Conservation (phyloP, 2,329 filamentous ascomycete genomes). For the Penicillium nordicum region DNA sequence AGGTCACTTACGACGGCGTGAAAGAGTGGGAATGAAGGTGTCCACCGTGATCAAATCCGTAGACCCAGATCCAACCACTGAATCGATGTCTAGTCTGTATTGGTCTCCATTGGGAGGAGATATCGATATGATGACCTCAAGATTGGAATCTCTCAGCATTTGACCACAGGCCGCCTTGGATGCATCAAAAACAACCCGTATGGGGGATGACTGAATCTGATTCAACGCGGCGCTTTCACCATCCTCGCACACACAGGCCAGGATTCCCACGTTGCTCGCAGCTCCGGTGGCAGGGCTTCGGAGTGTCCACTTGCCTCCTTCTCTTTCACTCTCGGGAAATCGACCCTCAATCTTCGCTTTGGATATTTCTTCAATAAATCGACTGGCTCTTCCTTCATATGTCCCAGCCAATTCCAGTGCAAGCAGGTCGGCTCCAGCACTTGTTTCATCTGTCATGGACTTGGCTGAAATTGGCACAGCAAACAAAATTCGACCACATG, state of each 20-base stretch:
- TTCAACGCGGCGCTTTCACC: conserved; percentile 45
- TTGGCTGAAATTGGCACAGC: conserved; percentile 30
- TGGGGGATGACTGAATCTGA: conserved; percentile 46
- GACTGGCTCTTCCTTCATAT: conserved; percentile 73
- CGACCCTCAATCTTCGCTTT: conserved; percentile 83
- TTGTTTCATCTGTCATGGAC: conserved; percentile 16
- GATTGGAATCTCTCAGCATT: conserved; percentile 32
- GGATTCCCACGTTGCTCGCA: conserved; percentile 52
- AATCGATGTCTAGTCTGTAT: conserved; percentile 58
- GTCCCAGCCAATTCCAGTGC: conserved; percentile 70
- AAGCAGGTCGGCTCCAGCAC: conserved; percentile 48
- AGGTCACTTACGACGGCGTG: conserved; percentile 62
- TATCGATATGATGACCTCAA: conserved; percentile 60
- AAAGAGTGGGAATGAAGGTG: conserved; percentile 71
- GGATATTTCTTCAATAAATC: conserved; percentile 77
- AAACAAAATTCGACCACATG: conserved; percentile 39
- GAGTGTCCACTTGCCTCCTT: conserved; percentile 75
- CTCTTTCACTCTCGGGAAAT: conserved; percentile 78
- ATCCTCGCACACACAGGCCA: conserved; percentile 47
- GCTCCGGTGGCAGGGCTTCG: conserved; percentile 61
- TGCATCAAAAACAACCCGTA: conserved; percentile 38
- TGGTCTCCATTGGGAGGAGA: conserved; percentile 62
- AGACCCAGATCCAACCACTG: conserved; percentile 67
- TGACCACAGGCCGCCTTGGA: conserved; percentile 30
- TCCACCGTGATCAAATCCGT: conserved; percentile 69